Evolutionary conservation across 352 stramenopile genomes (phyloP), one percentile per base, ranked within the genome.

Genomic region (Achlya hypogyna): DNA sequence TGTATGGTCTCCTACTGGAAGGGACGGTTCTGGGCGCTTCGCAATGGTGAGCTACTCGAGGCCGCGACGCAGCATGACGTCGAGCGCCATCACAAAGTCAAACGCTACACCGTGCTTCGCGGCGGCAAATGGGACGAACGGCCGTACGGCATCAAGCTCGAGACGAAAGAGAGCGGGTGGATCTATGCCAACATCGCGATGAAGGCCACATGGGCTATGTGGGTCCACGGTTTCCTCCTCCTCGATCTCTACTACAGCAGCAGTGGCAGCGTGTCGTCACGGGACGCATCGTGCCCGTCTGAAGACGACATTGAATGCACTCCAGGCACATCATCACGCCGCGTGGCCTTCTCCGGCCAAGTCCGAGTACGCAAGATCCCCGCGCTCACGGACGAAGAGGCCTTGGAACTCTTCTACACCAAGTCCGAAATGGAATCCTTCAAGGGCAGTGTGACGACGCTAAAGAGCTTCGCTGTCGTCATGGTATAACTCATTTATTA

Each of bases 151-250:
- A 58, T 67, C 51, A 29, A 59, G 23, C 22, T 67, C 29, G 60
- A 67, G 51, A 67, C 60, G 32, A 67, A 67, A 25, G 60, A 67
- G 47, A 43, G 4, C 9, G 60, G 60, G 10, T 67, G 60, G 60
- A 20, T 67, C 20, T 58, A 42, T 38, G 60, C 34, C 20, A 53
- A 1, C 14, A 67, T 67, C 51, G 34, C 49, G 14, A 43, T 47
- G 25, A 67, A 67, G 31, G 60, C 60, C 22, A 47, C 49, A 25
- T 67, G 60, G 60, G 60, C 60, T n/a, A 34, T 52, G 6, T 67
- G 60, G 60, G 16, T 67, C n/a, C 60, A 67, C 29, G 51, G 27
- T 8, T 58, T 67, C 35, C 23, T 67, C 16, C 27, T 67, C 2
- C 42, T 67, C 22, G 60, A 67, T 10, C 51, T 54, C 42, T 18